Conservation (phyloP, 805 yeast species). For the Candida tibetensis region DNA sequence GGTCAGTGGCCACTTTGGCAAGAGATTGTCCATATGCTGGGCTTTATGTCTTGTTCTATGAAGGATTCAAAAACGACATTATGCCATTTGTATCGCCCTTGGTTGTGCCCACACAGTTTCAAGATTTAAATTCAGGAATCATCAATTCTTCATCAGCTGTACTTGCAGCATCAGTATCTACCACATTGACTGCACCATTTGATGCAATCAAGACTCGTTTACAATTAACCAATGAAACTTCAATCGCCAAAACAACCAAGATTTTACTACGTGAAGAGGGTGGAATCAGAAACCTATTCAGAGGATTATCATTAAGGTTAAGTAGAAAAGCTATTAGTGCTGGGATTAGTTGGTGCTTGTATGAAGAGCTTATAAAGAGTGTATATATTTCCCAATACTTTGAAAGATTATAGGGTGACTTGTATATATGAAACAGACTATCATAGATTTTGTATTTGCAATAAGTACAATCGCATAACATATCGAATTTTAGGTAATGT, state of each 20-base stretch:
- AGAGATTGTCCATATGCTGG: constrained; percentile 98
- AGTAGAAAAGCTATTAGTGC: constrained; percentile 87
- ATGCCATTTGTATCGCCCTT: constrained; percentile 37
- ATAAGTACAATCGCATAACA: too few relatives aligned
- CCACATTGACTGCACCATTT: constrained; percentile 89
- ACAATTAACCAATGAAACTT: constrained; percentile 58
- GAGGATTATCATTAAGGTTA: constrained; percentile 79
- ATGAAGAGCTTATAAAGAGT: constrained; percentile 74
- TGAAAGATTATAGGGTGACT: background rate
- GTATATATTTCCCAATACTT: background rate
- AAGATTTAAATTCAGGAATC: constrained; percentile 28
- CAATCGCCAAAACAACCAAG: constrained; percentile 37
- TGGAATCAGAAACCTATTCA: constrained; percentile 60
- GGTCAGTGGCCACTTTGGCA: constrained; percentile 81
- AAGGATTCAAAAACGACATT: constrained; percentile 57
- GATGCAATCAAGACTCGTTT: constrained; percentile 91
- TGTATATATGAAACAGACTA: too few relatives aligned
- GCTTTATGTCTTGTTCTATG: constrained; percentile 80
- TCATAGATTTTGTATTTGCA: too few relatives aligned
- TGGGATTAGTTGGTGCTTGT: constrained; percentile 95
- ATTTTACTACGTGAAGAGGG: constrained; percentile 45
- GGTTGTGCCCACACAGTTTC: constrained; percentile 7
- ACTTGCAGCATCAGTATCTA: constrained; percentile 72
- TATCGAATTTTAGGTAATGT: too few relatives aligned
- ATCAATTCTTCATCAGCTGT: constrained; percentile 78